phyloP scores from a whole-genome alignment of 176 grass and related monocot genomes.

The Zea luxurians region DNA sequence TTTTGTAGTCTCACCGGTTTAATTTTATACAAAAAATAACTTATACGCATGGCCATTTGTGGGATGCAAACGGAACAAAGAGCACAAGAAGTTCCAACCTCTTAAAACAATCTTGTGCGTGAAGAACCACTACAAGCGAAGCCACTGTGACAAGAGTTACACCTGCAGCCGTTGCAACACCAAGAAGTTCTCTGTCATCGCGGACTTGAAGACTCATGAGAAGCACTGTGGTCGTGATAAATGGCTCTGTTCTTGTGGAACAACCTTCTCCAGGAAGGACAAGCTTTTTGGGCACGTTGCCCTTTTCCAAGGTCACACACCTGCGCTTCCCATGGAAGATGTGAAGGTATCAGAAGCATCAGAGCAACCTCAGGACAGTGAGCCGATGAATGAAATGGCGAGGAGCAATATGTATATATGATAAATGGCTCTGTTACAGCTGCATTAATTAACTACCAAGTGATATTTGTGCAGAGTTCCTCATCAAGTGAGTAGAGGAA shows the following conservation, averaged over 20 bases:
- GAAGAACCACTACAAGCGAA: conserved; percentile 94
- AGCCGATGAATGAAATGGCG: conserved; percentile 40
- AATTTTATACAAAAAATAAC: too few relatives aligned
- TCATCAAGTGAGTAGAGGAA: background rate
- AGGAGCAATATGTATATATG: conserved; percentile 42
- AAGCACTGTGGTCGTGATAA: conserved; percentile 88
- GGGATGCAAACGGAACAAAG: conserved; percentile 90
- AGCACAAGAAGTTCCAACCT: conserved; percentile 92
- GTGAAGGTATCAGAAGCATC: conserved; percentile 47
- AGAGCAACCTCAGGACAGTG: conserved; percentile 42
- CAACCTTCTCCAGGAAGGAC: conserved; percentile 83
- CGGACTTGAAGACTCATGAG: conserved; percentile 83
- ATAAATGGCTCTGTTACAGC: too few relatives aligned
- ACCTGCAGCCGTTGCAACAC: conserved; percentile 83
- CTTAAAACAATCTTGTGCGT: conserved; percentile 89
- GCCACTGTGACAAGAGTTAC: conserved; percentile 96
- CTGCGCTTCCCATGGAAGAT: conserved; percentile 73
- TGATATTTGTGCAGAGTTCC: background rate
- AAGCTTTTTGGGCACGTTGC: conserved; percentile 91
- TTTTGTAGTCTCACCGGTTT: too few relatives aligned
- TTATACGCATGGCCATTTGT: conserved; percentile 90
- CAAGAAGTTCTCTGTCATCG: conserved; percentile 87
- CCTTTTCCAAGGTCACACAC: conserved; percentile 88
- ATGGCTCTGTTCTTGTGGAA: conserved; percentile 89
- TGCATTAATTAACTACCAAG: background rate